Evolutionary conservation across 176 grass and related monocot species (phyloP).

Genomic region (Microstegium vimineum): DNA sequence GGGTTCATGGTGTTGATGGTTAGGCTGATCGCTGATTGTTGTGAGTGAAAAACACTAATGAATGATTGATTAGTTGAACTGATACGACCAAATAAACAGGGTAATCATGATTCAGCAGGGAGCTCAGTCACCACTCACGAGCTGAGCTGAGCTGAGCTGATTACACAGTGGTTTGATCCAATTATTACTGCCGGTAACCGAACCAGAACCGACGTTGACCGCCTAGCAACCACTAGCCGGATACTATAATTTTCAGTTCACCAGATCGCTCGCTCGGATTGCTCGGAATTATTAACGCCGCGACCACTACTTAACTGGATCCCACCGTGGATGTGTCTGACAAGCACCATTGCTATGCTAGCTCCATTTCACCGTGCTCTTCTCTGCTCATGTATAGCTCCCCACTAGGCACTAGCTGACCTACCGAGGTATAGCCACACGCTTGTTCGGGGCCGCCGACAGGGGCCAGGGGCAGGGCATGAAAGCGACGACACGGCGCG

Average conservation of each 20-base stretch:
- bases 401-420: neutral
- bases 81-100: no score
- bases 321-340: neutral
- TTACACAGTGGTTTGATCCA: neutral
- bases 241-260: slow-evolving; percentile 22
- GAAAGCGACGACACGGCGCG: slow-evolving; percentile 43
- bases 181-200: slow-evolving; percentile 21
- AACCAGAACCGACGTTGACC: slow-evolving; percentile 6
- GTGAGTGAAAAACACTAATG: no score
- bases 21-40: no score
- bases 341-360: neutral
- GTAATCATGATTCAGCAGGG: no score
- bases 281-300: neutral
- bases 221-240: neutral
- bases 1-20: no score
- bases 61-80: no score
- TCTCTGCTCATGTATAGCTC: neutral
- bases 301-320: neutral
- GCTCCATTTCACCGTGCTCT: slow-evolving; percentile 2
- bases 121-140: neutral
- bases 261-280: slow-evolving; percentile 3
- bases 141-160: neutral
- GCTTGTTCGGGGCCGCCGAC: neutral
- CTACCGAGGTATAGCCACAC: neutral
- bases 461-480: slow-evolving; percentile 32